These are phyloP conservation scores for Cyberlindnera americana DNA, from an alignment of 805 yeast species.

Conservation along the genomic window DNA sequence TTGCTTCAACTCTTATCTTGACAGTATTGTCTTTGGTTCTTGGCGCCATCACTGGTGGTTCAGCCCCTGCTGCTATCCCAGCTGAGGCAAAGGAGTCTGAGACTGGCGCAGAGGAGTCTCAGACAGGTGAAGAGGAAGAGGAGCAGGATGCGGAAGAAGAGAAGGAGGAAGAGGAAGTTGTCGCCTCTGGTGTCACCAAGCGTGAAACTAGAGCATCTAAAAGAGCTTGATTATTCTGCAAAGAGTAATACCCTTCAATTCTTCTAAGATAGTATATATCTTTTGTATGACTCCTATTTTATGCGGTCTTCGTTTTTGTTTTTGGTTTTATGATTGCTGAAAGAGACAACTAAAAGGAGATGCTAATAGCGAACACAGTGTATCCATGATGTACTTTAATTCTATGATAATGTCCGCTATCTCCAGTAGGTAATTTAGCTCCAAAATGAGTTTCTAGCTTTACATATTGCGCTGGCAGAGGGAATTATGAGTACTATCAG, in stretches of 20 bases:
- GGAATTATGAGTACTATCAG: no score
- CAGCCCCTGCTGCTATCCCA: conserved; percentile 4
- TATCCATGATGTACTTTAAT: no score
- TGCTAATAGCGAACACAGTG: no score
- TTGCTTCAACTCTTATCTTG: conserved; percentile 39
- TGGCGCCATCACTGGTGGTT: conserved; percentile 22
- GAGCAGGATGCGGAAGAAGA: conserved; percentile 8
- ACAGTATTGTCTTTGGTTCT: conserved; percentile 38
- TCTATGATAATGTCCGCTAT: no score
- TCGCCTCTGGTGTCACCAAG: conserved; percentile 16
- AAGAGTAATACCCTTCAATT: no score
- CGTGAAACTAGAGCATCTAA: conserved; percentile 19
- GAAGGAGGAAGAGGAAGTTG: conserved; percentile 13
- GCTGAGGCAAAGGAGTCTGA: conserved; percentile 3
- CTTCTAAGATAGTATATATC: no score
- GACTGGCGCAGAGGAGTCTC: not conserved
- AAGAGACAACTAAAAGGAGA: not conserved
- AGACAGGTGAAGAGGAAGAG: conserved; percentile 4
- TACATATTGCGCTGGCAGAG: no score
- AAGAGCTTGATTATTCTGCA: conserved; percentile 12
- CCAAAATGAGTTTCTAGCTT: no score
- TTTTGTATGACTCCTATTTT: no score
- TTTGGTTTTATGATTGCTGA: not conserved
- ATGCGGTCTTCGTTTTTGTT: not conserved
- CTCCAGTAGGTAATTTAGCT: no score